Percentiles rank a stretch among this genome's conserved stretches.
Evolutionary conservation across 331 rosid species (phyloP).

Genomic region (Phaseolus coccineus): DNA sequence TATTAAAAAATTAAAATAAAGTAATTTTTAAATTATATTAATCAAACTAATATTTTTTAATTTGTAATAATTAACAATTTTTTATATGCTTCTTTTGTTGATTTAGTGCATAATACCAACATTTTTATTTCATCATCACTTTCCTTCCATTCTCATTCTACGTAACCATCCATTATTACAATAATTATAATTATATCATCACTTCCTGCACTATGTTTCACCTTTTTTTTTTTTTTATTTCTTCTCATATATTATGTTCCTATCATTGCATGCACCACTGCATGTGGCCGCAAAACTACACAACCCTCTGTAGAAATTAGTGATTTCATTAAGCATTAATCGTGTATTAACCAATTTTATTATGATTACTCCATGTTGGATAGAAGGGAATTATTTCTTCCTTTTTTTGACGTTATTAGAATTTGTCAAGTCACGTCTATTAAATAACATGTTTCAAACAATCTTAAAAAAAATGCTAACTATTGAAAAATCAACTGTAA

Average conservation of each 20-base stretch:
- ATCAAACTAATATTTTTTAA: no score
- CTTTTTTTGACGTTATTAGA: background rate
- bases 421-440: background rate
- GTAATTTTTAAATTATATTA: no score
- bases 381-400: background rate
- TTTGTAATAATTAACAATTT: no score
- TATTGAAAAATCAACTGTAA: background rate
- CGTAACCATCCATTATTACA: conserved; percentile 35
- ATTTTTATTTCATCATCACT: background rate
- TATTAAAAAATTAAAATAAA: no score
- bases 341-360: background rate
- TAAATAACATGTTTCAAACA: no score
- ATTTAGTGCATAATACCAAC: background rate
- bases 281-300: background rate
- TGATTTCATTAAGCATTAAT: no score
- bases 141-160: conserved; percentile 9
- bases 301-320: background rate
- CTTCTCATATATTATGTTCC: background rate
- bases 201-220: conserved; percentile 10
- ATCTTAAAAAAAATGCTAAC: background rate
- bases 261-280: background rate
- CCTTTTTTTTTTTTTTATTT: background rate
- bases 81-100: no score
- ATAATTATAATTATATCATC: background rate
- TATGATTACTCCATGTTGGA: background rate